phyloP scores from a whole-genome alignment of 2,329 filamentous ascomycete genomes.

The Colletotrichum tamarilloi region DNA sequence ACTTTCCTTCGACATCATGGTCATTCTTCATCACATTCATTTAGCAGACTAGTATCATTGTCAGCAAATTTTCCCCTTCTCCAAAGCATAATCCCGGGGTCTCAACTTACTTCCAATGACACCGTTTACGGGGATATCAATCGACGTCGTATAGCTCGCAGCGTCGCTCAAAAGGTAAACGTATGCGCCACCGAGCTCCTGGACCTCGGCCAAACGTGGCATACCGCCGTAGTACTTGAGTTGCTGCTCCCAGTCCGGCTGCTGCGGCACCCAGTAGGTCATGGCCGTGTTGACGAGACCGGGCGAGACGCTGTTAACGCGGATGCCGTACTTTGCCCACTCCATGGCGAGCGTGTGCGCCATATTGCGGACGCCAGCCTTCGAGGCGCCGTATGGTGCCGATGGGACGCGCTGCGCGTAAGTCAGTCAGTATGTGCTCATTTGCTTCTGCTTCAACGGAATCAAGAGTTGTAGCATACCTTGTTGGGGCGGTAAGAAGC shows the following conservation, averaged over 20 bases:
- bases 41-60: neutral
- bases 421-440: too few relatives aligned
- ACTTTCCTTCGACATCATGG: neutral
- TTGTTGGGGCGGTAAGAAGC: slow-evolving; percentile 60
- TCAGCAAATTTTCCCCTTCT: neutral
- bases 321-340: slow-evolving; percentile 57
- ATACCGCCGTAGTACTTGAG: slow-evolving; percentile 70
- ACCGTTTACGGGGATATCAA: slow-evolving; percentile 61
- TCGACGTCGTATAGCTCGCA: slow-evolving; percentile 61
- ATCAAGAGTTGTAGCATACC: slow-evolving; percentile 25
- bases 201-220: slow-evolving; percentile 52
- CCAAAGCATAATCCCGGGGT: too few relatives aligned
- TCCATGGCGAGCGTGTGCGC: slow-evolving; percentile 57
- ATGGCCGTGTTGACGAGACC: slow-evolving; percentile 56
- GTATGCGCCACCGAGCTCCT: slow-evolving; percentile 67
- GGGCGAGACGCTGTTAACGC: slow-evolving; percentile 59
- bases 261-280: slow-evolving; percentile 61
- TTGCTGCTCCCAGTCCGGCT: slow-evolving; percentile 66
- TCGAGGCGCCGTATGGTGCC: slow-evolving; percentile 58
- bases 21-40: neutral
- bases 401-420: slow-evolving; percentile 55
- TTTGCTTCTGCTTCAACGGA: too few relatives aligned
- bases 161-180: slow-evolving; percentile 66
- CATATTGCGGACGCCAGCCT: slow-evolving; percentile 55
- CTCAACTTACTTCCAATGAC: slow-evolving; percentile 43